A percentile compares a stretch with the other conserved stretches of the same genome.
Evolutionary conservation across 345 rosid genomes (phyloP).

Genomic region (Eucalyptus dawsonii): DNA sequence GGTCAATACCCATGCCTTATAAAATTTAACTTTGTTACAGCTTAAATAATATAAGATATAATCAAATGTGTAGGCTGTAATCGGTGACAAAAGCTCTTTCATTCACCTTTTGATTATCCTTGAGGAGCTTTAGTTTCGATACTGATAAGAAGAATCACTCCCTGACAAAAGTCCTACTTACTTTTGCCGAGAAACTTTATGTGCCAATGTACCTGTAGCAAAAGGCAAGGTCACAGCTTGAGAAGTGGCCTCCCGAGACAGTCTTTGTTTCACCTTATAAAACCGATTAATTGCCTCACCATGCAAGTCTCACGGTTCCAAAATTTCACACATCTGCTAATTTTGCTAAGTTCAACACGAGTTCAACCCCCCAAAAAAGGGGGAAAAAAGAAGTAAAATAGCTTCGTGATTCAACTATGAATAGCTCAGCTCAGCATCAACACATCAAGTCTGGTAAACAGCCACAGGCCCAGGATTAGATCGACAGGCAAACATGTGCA

Average conservation of each 20-base stretch:
- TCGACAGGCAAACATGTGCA: background rate
- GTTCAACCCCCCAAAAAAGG: background rate
- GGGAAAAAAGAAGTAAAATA: background rate
- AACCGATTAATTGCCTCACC: background rate
- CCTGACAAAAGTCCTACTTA: background rate
- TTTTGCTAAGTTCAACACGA: background rate
- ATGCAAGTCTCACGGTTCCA: background rate
- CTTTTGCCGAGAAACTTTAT: background rate
- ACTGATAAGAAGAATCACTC: too few species aligned
- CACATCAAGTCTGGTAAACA: background rate
- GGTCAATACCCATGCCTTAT: too few species aligned
- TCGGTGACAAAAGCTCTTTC: too few species aligned
- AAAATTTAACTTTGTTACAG: too few species aligned
- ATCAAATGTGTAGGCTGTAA: background rate
- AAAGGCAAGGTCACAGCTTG: background rate
- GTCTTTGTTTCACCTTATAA: background rate
- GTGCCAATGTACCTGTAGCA: background rate
- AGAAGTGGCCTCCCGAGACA: background rate
- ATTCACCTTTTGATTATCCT: too few species aligned
- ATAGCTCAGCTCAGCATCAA: background rate
- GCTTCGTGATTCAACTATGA: background rate
- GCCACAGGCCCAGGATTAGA: background rate
- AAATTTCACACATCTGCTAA: background rate
- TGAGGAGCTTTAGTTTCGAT: too few species aligned
- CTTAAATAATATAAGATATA: background rate